These are phyloP conservation scores for Leptographium lundbergii DNA, from an alignment of 2,329 filamentous ascomycete species.

Conservation along the genomic window DNA sequence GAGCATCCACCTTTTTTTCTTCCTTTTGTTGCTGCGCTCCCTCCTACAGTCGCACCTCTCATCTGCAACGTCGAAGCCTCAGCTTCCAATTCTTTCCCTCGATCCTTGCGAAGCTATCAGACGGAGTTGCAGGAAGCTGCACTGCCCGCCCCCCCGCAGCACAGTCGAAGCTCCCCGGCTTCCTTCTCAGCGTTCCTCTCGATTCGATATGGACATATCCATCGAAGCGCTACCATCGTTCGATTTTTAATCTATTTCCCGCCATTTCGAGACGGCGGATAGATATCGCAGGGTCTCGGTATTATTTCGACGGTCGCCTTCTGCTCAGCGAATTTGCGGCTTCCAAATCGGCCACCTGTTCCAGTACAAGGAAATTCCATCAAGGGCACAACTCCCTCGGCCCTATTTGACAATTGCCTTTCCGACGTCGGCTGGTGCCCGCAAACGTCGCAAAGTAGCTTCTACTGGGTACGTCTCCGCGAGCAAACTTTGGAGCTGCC, in stretches of 20 bases:
- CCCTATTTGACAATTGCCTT: background rate
- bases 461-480: background rate
- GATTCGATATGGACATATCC: conserved; percentile 10
- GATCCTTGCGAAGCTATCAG: background rate
- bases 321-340: background rate
- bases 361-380: background rate
- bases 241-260: conserved; percentile 1
- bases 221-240: conserved; percentile 4
- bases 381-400: background rate
- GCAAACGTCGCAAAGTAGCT: background rate
- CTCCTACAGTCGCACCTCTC: background rate
- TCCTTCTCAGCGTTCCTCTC: background rate
- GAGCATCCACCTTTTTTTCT: background rate
- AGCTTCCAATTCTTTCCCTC: background rate
- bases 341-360: background rate
- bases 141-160: background rate
- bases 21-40: background rate
- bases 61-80: background rate
- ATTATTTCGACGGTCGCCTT: background rate
- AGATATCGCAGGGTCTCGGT: background rate
- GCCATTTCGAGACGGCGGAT: background rate
- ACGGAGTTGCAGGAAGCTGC: background rate
- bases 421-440: background rate
- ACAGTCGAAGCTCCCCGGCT: background rate
- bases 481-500: background rate